phyloP scores from a whole-genome alignment of 1,284 basidiomycete species.

The Tilletiaria anomala region DNA sequence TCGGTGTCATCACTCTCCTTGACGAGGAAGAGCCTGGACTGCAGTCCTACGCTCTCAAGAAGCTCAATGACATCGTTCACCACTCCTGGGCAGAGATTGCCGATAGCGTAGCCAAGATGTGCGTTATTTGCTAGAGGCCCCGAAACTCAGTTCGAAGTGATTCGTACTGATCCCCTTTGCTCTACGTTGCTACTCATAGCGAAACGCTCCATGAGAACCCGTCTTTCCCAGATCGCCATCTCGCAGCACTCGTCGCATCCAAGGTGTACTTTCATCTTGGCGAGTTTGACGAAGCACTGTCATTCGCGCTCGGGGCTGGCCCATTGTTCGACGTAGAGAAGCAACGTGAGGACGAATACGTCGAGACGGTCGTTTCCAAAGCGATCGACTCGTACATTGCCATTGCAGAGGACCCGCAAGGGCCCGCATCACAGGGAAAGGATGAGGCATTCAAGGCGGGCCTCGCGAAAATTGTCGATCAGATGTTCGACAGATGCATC shows the following conservation, averaged over 20 bases:
- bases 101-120: constrained; percentile 32
- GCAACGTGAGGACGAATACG: constrained; percentile 27
- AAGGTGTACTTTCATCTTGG: constrained; percentile 39
- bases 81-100: constrained; percentile 39
- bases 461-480: constrained; percentile 31
- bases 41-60: constrained; percentile 34
- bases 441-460: constrained; percentile 11
- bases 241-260: constrained; percentile 37
- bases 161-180: too few relatives aligned
- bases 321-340: constrained; percentile 33
- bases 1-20: constrained; percentile 35
- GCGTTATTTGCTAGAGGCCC: too few relatives aligned
- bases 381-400: constrained; percentile 37
- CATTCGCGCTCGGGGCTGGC: constrained; percentile 37
- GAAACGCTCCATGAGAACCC: constrained; percentile 37
- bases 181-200: too few relatives aligned
- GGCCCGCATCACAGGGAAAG: constrained; percentile 3
- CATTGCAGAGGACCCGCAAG: constrained; percentile 6
- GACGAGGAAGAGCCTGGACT: constrained; percentile 36
- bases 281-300: constrained; percentile 36
- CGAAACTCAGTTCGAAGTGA: too few relatives aligned
- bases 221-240: constrained; percentile 28
- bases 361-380: constrained; percentile 37
- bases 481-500: constrained; percentile 37
- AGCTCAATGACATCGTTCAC: constrained; percentile 32